Base-by-base conservation (phyloP, 768 basidiomycete species). In the Tylopilus balloui region DNA sequence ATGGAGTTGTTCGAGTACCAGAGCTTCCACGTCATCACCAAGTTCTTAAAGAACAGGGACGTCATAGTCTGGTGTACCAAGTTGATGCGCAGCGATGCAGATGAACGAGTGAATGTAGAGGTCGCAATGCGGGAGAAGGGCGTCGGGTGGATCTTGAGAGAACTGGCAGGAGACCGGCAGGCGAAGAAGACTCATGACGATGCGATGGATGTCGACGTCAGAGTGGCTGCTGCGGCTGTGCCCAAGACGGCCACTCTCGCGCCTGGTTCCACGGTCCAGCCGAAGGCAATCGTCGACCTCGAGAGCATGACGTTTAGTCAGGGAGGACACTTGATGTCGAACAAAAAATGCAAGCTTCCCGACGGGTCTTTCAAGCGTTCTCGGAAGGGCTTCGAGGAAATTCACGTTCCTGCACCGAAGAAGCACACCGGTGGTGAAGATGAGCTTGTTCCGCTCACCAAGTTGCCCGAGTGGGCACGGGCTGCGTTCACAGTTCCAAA, bases 41-140 rank as follows among this genome's bases (percentile, higher is more conserved):
- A 83, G 51, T 87, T 98, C 62, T 79, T 95, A 64, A 92, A 93
- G 70, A 98, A 98, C 72, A 83, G 94, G 47, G 96, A 99, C 44
- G 87, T 92, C 50, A 76, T 98, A 42, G 92, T 97, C 0, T 99
- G 96, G 96, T 96, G 92, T 60, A 99, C 96, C 40, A 94, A 94
- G 69, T 79, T 97, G 42, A 88, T 92, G 69, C 81, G 95, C 21
- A 87, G 86, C 46, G 83, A 86, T 58, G 88, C 88, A 0, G 87
- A 97, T 38, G 91, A 92, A 65, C 80, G 87, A 39, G 81, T 94
- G 36, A 91, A 97, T 61, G 81, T 96, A 32, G 95, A 98, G 69
- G 95, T 98, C 4, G 92, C 92, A 0, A 99, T 99, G 96, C 78
- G 95, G 38, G 95, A 98, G 73, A 95, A 91, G 69, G 92, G 91